A percentile compares a stretch with the other conserved stretches of the same genome.
Evolutionary conservation across 306 rosid genomes (phyloP).

Genomic region (Vicia faba): DNA sequence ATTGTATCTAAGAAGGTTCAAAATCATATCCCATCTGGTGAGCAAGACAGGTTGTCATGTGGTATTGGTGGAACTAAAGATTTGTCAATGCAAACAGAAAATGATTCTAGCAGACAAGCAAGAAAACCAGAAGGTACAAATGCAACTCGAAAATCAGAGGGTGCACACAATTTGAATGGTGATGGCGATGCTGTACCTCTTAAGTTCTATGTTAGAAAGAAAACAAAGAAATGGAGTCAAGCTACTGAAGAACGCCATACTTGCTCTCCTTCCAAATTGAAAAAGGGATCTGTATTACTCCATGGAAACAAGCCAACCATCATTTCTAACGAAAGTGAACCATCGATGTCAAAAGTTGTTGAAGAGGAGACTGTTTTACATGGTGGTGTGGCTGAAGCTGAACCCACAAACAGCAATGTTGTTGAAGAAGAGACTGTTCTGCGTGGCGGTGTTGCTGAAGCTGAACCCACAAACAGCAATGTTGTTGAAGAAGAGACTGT

Average conservation of each 20-base stretch:
- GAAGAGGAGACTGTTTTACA: slow-evolving; percentile 26
- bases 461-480: too few relatives aligned
- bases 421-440: slow-evolving; percentile 20
- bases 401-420: not conserved
- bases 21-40: slow-evolving; percentile 36
- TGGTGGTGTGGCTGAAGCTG: not conserved
- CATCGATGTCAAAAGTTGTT: slow-evolving; percentile 30
- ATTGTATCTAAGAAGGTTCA: slow-evolving; percentile 24
- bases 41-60: slow-evolving; percentile 20
- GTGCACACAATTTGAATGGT: slow-evolving; percentile 4
- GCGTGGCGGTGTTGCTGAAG: slow-evolving; percentile 28
- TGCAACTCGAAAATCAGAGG: slow-evolving; percentile 10
- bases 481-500: not conserved
- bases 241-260: slow-evolving; percentile 22
- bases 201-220: slow-evolving; percentile 34
- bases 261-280: slow-evolving; percentile 16
- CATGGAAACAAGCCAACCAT: slow-evolving; percentile 14
- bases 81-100: slow-evolving; percentile 12
- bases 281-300: slow-evolving; percentile 20
- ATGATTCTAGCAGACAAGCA: slow-evolving; percentile 23
- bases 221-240: slow-evolving; percentile 41
- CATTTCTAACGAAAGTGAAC: slow-evolving; percentile 26
- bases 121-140: slow-evolving; percentile 28
- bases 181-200: slow-evolving; percentile 38
- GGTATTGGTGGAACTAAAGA: slow-evolving; percentile 27